phyloP scores from a whole-genome alignment of 31 red algal genomes.

The Endocladia muricata region DNA sequence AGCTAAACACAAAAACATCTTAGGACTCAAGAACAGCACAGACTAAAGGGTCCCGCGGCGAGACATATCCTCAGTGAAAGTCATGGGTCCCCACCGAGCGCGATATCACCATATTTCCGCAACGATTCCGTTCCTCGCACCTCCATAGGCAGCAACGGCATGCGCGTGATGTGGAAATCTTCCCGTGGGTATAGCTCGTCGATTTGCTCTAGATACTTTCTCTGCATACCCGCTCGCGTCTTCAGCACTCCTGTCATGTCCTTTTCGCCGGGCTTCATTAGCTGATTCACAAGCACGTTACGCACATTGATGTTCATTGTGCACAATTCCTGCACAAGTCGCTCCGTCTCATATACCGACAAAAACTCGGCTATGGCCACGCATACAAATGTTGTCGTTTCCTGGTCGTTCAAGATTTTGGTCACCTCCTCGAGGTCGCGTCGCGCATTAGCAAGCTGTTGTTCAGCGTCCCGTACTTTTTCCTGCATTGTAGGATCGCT shows the following conservation, averaged over 20 bases:
- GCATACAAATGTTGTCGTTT: constrained; percentile 85
- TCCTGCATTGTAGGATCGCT: constrained; percentile 43
- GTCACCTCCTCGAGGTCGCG: constrained; percentile 72
- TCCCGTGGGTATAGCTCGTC: constrained; percentile 90
- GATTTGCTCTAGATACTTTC: constrained; percentile 85
- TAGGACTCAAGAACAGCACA: too few species aligned
- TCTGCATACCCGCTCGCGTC: constrained; percentile 78
- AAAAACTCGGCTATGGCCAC: constrained; percentile 98
- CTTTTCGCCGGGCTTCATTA: constrained; percentile 72
- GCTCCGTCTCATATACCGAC: constrained; percentile 98
- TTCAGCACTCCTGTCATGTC: constrained; percentile 58
- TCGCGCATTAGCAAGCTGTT: constrained; percentile 43
- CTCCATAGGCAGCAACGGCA: constrained; percentile 83
- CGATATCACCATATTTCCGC: constrained; percentile 47
- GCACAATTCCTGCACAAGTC: constrained; percentile 91
- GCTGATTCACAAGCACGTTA: constrained; percentile 95
- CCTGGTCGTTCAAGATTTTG: constrained; percentile 76
- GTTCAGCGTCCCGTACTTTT: constrained; percentile 46
- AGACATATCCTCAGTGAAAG: too few species aligned
- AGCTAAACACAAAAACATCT: too few species aligned
- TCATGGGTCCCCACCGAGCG: constrained; percentile 26
- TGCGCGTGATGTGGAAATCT: constrained; percentile 74
- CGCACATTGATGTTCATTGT: constrained; percentile 83
- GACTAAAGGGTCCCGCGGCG: too few species aligned
- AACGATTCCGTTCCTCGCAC: constrained; percentile 83